A percentile compares a stretch with the other conserved stretches of the same genome.
Evolutionary conservation across 768 basidiomycete species (phyloP).

Genomic region (Calocybe indica): DNA sequence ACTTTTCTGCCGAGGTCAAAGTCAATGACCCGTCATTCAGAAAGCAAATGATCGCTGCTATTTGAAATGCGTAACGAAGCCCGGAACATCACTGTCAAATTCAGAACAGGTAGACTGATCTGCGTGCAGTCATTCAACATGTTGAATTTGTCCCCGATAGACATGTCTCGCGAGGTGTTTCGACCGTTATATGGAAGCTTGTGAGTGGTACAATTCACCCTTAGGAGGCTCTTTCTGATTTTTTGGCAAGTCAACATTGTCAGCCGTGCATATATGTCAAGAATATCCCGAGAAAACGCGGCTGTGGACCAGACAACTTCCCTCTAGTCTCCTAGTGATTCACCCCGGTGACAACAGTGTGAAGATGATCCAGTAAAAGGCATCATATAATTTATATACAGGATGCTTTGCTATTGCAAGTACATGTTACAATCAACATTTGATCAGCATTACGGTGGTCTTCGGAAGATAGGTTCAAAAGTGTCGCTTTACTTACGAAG

Average conservation of each 20-base stretch:
- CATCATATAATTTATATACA: no score
- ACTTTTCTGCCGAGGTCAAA: background rate
- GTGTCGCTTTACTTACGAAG: no score
- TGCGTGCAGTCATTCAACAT: constrained; percentile 1
- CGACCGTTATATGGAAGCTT: constrained; percentile 82
- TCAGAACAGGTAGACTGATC: constrained; percentile 58
- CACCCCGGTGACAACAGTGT: background rate
- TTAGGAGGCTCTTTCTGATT: background rate
- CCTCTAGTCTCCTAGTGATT: constrained; percentile 3
- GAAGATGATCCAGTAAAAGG: no score
- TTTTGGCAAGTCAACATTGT: constrained; percentile 68
- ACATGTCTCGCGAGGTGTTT: constrained; percentile 72
- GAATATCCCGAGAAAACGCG: constrained; percentile 48
- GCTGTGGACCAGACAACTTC: constrained; percentile 17
- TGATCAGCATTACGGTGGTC: no score
- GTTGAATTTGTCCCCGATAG: constrained; percentile 28
- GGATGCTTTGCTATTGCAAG: no score
- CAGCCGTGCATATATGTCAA: constrained; percentile 58
- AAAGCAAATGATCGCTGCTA: constrained; percentile 79
- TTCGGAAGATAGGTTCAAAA: no score
- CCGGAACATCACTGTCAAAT: constrained; percentile 58
- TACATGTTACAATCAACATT: no score
- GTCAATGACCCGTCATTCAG: constrained; percentile 28
- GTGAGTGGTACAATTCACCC: constrained; percentile 37
- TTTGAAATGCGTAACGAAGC: constrained; percentile 72